Conservation (phyloP, 164 flowering plant species). For the Nelumbo lutea region DNA sequence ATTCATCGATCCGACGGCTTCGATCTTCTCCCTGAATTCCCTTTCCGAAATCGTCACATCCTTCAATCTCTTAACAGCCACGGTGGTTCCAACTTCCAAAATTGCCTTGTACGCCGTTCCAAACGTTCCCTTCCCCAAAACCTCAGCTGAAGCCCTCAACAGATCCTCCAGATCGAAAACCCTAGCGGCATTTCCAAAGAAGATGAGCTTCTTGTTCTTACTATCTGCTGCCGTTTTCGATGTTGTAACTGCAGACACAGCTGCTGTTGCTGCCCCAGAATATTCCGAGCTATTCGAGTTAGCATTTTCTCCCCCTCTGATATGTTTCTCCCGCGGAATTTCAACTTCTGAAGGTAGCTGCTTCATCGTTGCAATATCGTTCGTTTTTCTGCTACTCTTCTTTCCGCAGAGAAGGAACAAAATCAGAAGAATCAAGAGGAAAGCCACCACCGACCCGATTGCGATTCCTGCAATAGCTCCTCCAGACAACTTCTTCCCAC, state of each 20-base stretch:
- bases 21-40: conserved; percentile 78
- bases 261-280: conserved; percentile 8
- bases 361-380: conserved; percentile 27
- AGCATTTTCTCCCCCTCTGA: conserved; percentile 15
- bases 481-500: conserved; percentile 44
- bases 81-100: conserved; percentile 53
- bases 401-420: conserved; percentile 40
- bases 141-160: conserved; percentile 80
- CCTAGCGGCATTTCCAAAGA: conserved; percentile 36
- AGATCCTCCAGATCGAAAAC: conserved; percentile 64
- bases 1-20: conserved; percentile 54
- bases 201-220: conserved; percentile 40
- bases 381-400: conserved; percentile 26
- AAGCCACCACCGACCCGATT: conserved; percentile 45
- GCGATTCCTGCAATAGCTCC: conserved; percentile 83
- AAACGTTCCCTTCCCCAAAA: conserved; percentile 76
- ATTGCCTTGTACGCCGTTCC: conserved; percentile 83
- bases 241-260: conserved; percentile 12
- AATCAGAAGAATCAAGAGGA: conserved; percentile 38
- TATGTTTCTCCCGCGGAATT: conserved; percentile 18
- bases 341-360: conserved; percentile 20
- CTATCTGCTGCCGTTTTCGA: conserved; percentile 15
- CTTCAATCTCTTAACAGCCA: conserved; percentile 91
- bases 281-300: background rate
- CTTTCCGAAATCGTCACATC: conserved; percentile 60